Evolutionary conservation across 176 grass and related monocot genomes (phyloP).

Genomic region (Musa acuminata): DNA sequence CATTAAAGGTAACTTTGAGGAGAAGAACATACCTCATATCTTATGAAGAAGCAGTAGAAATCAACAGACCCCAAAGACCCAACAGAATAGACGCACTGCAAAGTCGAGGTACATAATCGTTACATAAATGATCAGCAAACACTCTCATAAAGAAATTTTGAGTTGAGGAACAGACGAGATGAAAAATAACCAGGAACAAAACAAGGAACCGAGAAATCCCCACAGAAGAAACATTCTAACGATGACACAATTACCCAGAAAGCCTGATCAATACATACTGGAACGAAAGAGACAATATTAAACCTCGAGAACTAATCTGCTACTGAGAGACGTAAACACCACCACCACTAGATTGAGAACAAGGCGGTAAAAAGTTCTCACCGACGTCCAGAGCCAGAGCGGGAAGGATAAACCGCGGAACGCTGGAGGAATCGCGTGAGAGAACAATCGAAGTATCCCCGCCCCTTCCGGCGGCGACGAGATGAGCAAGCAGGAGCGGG

Average conservation of each 20-base stretch:
- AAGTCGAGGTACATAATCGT: neutral
- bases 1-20: neutral
- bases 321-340: neutral
- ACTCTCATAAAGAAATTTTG: neutral
- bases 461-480: neutral
- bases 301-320: neutral
- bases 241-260: neutral
- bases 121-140: neutral
- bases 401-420: neutral
- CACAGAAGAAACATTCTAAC: neutral
- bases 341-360: neutral
- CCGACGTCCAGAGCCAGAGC: neutral
- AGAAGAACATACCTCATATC: slow-evolving; percentile 1
- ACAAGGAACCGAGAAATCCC: neutral
- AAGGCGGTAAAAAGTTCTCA: neutral
- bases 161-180: neutral
- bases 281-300: neutral
- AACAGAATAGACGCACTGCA: neutral
- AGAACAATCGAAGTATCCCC: neutral
- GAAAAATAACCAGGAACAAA: neutral
- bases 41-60: neutral
- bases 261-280: neutral
- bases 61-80: neutral
- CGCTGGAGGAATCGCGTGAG: neutral
- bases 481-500: neutral